Evolutionary conservation across 192 early-diverging fungal genomes (phyloP).

Genomic region (Backusella tarrabulga): DNA sequence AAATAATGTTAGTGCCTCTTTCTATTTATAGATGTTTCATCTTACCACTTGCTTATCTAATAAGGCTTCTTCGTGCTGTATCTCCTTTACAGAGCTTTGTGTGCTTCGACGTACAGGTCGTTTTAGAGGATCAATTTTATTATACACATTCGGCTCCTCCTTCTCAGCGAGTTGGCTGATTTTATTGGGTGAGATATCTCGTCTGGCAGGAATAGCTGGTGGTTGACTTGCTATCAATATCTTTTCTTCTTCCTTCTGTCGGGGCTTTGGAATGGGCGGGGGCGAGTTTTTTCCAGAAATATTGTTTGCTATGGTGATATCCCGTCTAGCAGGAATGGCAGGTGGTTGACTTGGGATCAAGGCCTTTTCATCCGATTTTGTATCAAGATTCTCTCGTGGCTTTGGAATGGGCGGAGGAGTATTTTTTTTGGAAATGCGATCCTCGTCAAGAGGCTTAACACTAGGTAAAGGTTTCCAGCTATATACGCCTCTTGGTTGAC

Average conservation of each 20-base stretch:
- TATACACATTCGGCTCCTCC: not conserved
- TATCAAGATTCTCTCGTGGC: not conserved
- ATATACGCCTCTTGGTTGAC: not conserved
- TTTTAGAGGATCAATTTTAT: not conserved
- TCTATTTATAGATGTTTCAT: not conserved
- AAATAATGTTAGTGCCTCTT: not conserved
- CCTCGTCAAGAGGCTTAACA: not conserved
- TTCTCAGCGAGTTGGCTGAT: not conserved
- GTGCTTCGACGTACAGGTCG: not conserved
- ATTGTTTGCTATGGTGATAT: not conserved
- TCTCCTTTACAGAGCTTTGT: not conserved
- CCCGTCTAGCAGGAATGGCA: not conserved
- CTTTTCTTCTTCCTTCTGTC: not conserved
- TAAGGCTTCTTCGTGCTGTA: not conserved
- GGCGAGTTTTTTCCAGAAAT: not conserved
- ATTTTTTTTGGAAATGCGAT: not conserved
- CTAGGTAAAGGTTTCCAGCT: not conserved
- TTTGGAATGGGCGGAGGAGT: not conserved
- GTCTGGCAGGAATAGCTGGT: not conserved
- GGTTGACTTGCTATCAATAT: not conserved
- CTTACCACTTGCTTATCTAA: not conserved
- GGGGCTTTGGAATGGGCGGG: not conserved
- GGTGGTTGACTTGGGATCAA: not conserved
- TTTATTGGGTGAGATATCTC: not conserved
- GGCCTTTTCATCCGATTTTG: not conserved